Evolutionary conservation across 306 rosid species (phyloP).

Genomic region (Acacia confusa): DNA sequence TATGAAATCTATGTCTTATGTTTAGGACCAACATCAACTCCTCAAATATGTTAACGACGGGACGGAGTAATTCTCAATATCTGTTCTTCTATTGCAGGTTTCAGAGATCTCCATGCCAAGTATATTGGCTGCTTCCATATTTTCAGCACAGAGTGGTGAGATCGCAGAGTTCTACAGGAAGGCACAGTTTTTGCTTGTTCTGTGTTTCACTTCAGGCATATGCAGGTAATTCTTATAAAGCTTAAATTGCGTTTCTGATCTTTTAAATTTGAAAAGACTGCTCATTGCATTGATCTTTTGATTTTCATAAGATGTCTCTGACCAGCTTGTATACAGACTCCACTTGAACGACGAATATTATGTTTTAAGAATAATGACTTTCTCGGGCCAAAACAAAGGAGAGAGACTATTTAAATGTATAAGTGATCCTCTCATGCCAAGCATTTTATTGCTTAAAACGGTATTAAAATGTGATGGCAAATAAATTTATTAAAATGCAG

Average conservation of each 20-base stretch:
- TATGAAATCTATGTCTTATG: no score
- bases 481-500: background rate
- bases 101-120: slow-evolving; percentile 80
- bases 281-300: background rate
- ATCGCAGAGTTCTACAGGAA: slow-evolving; percentile 50
- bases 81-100: slow-evolving; percentile 46
- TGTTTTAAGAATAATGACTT: background rate
- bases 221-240: slow-evolving; percentile 56
- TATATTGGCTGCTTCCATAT: slow-evolving; percentile 63
- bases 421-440: background rate
- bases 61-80: background rate
- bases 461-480: background rate
- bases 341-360: background rate
- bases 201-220: slow-evolving; percentile 69
- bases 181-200: slow-evolving; percentile 43
- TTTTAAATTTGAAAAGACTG: background rate
- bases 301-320: background rate
- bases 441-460: background rate
- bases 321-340: background rate
- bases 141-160: slow-evolving; percentile 73
- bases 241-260: slow-evolving; percentile 9
- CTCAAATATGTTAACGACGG: no score
- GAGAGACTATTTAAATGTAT: background rate
- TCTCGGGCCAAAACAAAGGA: background rate
- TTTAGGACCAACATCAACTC: no score